Base-by-base conservation (phyloP, 371 early-diverging fungal species). In the Basidiobolus meristosporus region DNA sequence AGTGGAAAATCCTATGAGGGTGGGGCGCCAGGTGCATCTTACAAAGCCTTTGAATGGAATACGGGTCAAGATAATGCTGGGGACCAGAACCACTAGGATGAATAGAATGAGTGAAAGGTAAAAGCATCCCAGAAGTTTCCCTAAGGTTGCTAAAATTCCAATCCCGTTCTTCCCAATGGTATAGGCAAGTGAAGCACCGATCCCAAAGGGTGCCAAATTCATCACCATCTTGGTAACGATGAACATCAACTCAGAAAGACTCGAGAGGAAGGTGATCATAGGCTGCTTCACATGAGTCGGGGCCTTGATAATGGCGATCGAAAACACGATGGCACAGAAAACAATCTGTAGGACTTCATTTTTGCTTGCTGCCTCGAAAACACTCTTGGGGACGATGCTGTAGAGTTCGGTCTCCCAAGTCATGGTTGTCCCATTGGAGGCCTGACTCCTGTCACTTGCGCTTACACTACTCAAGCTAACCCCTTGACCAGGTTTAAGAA, bases 1-100 rank as follows among this genome's bases (percentile, higher is more conserved):
- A n/a, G 83, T 79, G 42, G 79, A 70, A 48, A 81, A 85, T n/a
- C 82, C 82, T 48, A 85, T 68, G 31, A 81, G 38, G 55, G 74
- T 66, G 17, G 85, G 82, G 38, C 70, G 63, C 9, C 53, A 53
- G 20, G 77, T 60, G 10, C 67, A 58, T 14, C 51, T 50, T 41
- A 59, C 39, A 53, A 77, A 79, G 3, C 63, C 64, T 18, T 57
- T 26, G 16, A 78, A 44, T 2, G 76, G 72, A 14, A 82, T 46
- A 7, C 64, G 58, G 40, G 56, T 41, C 4, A 79, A 28, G 6
- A 78, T 43, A 54, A 72, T 56, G 47, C 82, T 55, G n/a, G 82
- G 76, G 0, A 82, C 22, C 31, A 78, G 46, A 26, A 78, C 54
- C 15, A 81, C 11, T 12, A 77, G 0, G 1, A 62, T 46, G 44